Evolutionary conservation across 495 filamentous ascomycete genomes (phyloP), one percentile per base, ranked within the genome.

Genomic region (Cercophora sp.): DNA sequence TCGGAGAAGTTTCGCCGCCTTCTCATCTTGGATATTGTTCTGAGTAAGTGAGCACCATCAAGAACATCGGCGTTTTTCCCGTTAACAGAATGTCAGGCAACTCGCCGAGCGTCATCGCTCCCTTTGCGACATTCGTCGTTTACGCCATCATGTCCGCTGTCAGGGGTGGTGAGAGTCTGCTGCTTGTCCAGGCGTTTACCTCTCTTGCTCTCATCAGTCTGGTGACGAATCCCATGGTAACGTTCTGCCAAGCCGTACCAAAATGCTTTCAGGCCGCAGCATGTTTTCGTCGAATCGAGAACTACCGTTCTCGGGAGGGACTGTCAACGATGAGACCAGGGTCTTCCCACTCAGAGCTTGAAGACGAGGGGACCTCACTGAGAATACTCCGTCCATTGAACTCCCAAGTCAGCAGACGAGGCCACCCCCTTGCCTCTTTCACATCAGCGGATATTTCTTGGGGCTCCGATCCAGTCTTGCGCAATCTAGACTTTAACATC

Each of bases 271-370:
- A 74, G 2, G 76, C 75, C 2, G 60, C 79, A 3, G 79, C 77
- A 0, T 80, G 78, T 25, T 85, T 86, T 55, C 62, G 67, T n/a
- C 72, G 82, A 0, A 79, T 85, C 25, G 77, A 84, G 50, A 66
- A 70, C 8, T 85, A 36, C 25, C 39, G 36, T 2, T 18, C 19
- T 16, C n/a, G 24, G 29, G 27, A 13, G 29, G 29, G 13, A 32
- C n/a, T n/a, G n/a, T n/a, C n/a, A n/a, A n/a, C n/a, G n/a, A n/a
- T n/a, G n/a, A 36, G 45, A 15, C 45, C 27, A n/a, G 27, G 9
- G 20, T 19, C 5, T 32, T 31, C 11, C 15, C 45, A 4, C 1
- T 31, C 1, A 16, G 11, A 24, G 5, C 45, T 35, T 13, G 15
- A 10, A 5, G 13, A 24, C 13, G 3, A 13, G 15, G 11, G 10